Evolutionary conservation across 2,329 filamentous ascomycete genomes (phyloP), one percentile per base, ranked within the genome.

Genomic region (Arthrobotrys sphaeroides): DNA sequence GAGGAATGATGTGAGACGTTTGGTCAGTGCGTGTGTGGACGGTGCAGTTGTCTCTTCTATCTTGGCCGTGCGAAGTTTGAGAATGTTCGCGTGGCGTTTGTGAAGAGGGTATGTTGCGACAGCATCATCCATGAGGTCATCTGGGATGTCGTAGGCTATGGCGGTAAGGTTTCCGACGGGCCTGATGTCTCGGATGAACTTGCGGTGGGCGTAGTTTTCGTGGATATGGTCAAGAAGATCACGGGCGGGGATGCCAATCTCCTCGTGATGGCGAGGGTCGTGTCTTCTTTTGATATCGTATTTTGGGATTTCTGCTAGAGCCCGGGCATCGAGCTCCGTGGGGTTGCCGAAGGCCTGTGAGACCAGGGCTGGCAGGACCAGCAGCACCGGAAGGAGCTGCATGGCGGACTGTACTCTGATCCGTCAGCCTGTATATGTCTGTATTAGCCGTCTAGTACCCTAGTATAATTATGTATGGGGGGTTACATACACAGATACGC

Each of bases 171-270:
- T 69, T 7, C 18, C 1, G 3, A 13, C 9, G 47, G 33, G n/a
- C 1, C 45, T 16, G 16, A 24, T 10, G 0, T 69, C 31, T 18
- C 18, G 38, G 38, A 75, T 36, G 18, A 75, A 20, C 2, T 75
- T 62, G 16, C 42, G 57, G 6, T 65, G 31, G n/a, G 64, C 13
- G 49, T 51, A 49, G 3, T 28, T 47, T 18, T n/a, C 16, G 10
- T 65, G 45, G 10, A 75, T 62, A 24, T 75, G 72, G 12, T 36
- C 3, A 4, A 75, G 12, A 2, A 75, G 49, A 12, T 42, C 64
- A 1, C 28, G 20, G 38, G 53, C 57, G 10, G 57, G 49, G 18
- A 75, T 36, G 5, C 72, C 72, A 18, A 75, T 75, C 12, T 69
- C 64, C 0, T 69, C 57, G 31, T 69, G 57, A 36, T 75, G 64